Base-by-base conservation (phyloP, 352 stramenopile genomes). In the Pythium rhizo-oryzae region DNA sequence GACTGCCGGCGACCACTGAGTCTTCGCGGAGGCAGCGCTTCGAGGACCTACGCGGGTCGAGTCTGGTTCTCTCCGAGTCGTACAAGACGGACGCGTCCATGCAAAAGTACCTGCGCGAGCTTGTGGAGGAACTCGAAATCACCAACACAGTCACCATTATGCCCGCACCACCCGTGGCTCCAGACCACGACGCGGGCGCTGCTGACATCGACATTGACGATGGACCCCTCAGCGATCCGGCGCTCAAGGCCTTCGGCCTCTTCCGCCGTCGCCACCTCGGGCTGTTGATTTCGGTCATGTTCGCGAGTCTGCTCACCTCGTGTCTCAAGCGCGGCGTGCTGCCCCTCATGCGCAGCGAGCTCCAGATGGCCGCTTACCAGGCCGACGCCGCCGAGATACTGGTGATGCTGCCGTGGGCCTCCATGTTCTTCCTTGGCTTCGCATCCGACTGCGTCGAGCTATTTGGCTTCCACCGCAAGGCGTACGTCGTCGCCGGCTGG, bases 391-490 rank as follows among this genome's bases (percentile, higher is more conserved):
- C 82, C 9, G 77, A 89, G 46, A 58, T 79, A 4, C 81, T 84
- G 64, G 67, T 93, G 8, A 78, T 83, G 44, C 37, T 91, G 28
- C 82, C 82, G 9, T 93, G 84, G 78, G 62, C 85, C n/a, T 74
- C 92, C 41, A 95, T 92, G 64, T 88, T 97, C 41, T 52, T 96
- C 24, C 79, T 95, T 47, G 92, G 81, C 21, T 89, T 90, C 50
- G 56, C 86, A 44, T 89, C 83, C 1, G 83, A 91, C 62, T 62
- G 71, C 9, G 47, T 85, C 13, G 70, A 81, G 0, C 54, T 91
- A 39, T 56, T 86, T 16, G 77, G 75, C n/a, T 71, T 67, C 25
- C 63, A 81, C 43, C 73, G 83, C 11, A 89, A 89, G 60, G 30
- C 75, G 4, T 91, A 90, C 67, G 82, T 90, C 33, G 63, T 91